Evolutionary conservation across 2,329 filamentous ascomycete species (phyloP).

Genomic region (Hymenoscyphus linearis): DNA sequence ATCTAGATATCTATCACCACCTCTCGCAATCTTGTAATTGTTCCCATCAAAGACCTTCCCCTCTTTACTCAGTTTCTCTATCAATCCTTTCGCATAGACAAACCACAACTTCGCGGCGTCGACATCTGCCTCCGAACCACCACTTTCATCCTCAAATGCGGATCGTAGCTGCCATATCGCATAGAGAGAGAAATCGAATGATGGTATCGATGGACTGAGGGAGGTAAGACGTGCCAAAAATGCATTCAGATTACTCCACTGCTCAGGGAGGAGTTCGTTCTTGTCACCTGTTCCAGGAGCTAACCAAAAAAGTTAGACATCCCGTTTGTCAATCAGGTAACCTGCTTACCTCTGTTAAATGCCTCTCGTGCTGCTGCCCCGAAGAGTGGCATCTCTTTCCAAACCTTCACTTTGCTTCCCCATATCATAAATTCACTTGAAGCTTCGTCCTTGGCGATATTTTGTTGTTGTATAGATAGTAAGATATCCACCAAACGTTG

Average conservation of each 20-base stretch:
- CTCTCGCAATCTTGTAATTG: constrained; percentile 8
- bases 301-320: not conserved
- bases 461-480: constrained; percentile 16
- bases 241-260: constrained; percentile 20
- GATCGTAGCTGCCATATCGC: constrained; percentile 30
- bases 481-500: constrained; percentile 23
- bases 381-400: constrained; percentile 30
- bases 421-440: constrained; percentile 19
- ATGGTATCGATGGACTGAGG: constrained; percentile 7
- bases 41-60: constrained; percentile 14
- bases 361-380: constrained; percentile 26
- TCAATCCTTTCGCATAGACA: constrained; percentile 12
- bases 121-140: constrained; percentile 12
- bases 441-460: constrained; percentile 8
- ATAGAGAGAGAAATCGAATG: constrained; percentile 28
- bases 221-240: constrained; percentile 29
- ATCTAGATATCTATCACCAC: constrained; percentile 18
- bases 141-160: constrained; percentile 25
- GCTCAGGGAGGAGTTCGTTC: constrained; percentile 13
- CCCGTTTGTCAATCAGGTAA: not conserved
- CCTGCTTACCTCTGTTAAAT: constrained; percentile 28
- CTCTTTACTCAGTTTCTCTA: constrained; percentile 17
- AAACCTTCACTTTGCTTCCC: constrained; percentile 21
- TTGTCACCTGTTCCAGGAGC: constrained; percentile 6
- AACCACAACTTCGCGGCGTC: constrained; percentile 27